These are phyloP conservation scores for Acanthamoeba healyi DNA, from an alignment of 208 protist species.

Conservation along the genomic window DNA sequence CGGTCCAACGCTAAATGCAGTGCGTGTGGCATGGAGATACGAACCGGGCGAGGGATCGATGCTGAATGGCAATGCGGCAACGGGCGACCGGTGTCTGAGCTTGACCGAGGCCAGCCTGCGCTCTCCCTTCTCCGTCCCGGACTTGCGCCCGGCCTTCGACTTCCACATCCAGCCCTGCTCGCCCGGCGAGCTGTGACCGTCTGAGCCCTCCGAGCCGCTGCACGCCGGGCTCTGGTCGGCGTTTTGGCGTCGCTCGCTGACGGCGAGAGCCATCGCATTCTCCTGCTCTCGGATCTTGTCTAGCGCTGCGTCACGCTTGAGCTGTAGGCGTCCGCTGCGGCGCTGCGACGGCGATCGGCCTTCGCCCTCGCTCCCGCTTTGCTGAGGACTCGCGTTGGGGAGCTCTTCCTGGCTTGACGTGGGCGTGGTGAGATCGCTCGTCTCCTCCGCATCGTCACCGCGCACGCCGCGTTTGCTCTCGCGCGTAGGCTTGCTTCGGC, in stretches of 20 bases:
- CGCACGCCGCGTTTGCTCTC: neutral
- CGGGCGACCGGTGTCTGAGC: neutral
- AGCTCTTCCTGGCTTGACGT: conserved; percentile 5
- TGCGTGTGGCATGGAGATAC: neutral
- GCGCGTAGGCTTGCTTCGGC: neutral
- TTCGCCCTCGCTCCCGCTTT: neutral
- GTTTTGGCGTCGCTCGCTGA: neutral
- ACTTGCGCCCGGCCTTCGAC: neutral
- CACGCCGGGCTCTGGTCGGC: neutral
- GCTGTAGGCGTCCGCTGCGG: neutral
- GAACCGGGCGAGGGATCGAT: neutral
- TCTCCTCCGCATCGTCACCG: neutral
- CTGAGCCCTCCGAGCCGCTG: neutral
- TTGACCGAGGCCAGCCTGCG: neutral
- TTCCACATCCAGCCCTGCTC: conserved; percentile 47
- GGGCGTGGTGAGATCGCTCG: conserved; percentile 9
- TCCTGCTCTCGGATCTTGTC: conserved; percentile 19
- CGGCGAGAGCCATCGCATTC: neutral
- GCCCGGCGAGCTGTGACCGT: conserved; percentile 17
- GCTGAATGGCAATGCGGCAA: neutral
- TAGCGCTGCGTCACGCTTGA: neutral
- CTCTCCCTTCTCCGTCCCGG: neutral
- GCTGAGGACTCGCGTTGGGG: no score
- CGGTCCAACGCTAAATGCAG: neutral
- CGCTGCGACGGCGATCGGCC: neutral